phyloP scores from a whole-genome alignment of 148 eudicot genomes.

The Heliosperma pusillum region DNA sequence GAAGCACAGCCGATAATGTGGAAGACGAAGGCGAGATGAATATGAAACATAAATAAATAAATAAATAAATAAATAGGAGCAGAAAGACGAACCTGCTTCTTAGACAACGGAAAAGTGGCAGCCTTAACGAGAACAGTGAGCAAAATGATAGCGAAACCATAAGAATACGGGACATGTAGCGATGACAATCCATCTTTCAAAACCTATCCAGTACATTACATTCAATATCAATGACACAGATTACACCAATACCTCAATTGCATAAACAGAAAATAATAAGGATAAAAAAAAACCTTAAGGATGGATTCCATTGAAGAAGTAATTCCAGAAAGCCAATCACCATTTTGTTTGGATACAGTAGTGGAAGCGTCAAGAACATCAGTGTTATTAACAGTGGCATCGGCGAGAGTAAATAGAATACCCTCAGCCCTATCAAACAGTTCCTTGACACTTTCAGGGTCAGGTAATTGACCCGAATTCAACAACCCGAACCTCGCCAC shows the following conservation, averaged over 20 bases:
- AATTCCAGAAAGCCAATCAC: constrained; percentile 90
- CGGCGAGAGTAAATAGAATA: constrained; percentile 77
- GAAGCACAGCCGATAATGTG: not conserved
- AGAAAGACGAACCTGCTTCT: constrained; percentile 58
- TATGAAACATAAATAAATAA: not conserved
- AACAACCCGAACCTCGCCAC: constrained; percentile 58
- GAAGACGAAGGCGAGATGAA: not conserved
- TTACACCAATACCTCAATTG: too few relatives aligned
- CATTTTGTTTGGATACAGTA: constrained; percentile 53
- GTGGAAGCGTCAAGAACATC: constrained; percentile 28
- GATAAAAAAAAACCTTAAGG: constrained; percentile 47
- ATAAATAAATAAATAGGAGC: too few relatives aligned
- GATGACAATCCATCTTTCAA: constrained; percentile 68
- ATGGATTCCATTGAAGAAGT: constrained; percentile 86
- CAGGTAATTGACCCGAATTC: constrained; percentile 51
- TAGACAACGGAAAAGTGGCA: constrained; percentile 80
- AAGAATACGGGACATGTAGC: constrained; percentile 74
- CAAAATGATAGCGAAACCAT: constrained; percentile 90
- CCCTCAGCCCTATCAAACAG: constrained; percentile 59
- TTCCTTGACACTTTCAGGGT: constrained; percentile 51
- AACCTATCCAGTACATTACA: constrained; percentile 38
- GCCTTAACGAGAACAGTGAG: constrained; percentile 69
- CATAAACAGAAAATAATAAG: not conserved
- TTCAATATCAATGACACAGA: not conserved
- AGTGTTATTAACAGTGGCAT: constrained; percentile 69